Evolutionary conservation across 495 filamentous ascomycete genomes (phyloP), one percentile per base, ranked within the genome.

Genomic region (Neurospora sp.): DNA sequence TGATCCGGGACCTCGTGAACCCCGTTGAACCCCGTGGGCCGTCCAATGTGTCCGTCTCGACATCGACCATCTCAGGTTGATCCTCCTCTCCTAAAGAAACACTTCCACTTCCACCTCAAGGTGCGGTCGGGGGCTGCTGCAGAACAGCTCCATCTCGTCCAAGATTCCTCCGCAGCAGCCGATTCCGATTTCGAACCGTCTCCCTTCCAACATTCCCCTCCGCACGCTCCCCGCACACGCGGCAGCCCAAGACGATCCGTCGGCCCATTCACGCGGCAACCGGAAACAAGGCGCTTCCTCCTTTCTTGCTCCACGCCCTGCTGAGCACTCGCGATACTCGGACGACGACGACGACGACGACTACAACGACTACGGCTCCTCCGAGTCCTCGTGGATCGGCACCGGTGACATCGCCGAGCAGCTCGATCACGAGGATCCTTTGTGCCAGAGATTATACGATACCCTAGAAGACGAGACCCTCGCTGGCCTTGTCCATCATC

Each of bases 371-470:
- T 36, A 66, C 54, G 80, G 78, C 78, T 91, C 90, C 72, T 85
- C 82, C 77, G 89, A 87, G 78, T 93, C 92, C 71, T 94, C 93
- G 38, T 97, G 93, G 94, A 93, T 93, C 79, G 93, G 97, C 79
- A 96, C 94, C 69, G 96, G 94, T 71, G 96, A 98, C 83, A 88
- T 98, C 73, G 92, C 92, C 76, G 94, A 97, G 84, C 94, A 96
- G 86, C 86, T 94, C 71, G 92, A 90, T 82, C 88, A 89, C 74
- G 92, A 96, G 82, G 92, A 96, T 82, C 92, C 93, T 70, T 83
- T 94, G 73, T 89, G 87, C 75, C 87, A 88, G 78, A 87, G 85
- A 73, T 84, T 93, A 72, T 86, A 85, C 78, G 85, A 89, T 70
- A 89, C 89, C 73, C 82, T 90, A 42, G 88, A 91, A 79, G 88